Evolutionary conservation across 257 asterid species (phyloP).

Genomic region (Fraxinus pennsylvanica): DNA sequence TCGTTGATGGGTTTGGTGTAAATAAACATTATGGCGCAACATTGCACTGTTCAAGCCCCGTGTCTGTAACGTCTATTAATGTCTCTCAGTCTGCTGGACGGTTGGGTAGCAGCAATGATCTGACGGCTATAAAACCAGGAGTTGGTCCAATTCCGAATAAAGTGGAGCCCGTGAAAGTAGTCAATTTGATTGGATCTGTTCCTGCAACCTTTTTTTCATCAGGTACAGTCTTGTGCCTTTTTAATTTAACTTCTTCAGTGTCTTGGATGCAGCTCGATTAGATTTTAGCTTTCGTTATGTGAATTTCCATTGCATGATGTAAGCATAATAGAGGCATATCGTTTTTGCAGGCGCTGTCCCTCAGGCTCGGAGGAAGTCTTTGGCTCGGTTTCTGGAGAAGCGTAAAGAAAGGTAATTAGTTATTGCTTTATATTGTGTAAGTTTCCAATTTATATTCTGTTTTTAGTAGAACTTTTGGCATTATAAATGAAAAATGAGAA

Average conservation of each 20-base stretch:
- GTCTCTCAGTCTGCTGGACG: conserved; percentile 38
- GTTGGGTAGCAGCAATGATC: conserved; percentile 27
- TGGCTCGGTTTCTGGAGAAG: conserved; percentile 92
- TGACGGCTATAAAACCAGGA: conserved; percentile 32
- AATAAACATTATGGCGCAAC: conserved; percentile 37
- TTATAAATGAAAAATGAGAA: neutral
- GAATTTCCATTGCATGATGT: neutral
- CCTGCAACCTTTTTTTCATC: conserved; percentile 44
- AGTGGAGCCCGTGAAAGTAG: conserved; percentile 45
- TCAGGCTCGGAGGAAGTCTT: conserved; percentile 81
- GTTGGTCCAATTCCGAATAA: conserved; percentile 27
- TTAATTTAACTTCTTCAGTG: neutral
- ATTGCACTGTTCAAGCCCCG: conserved; percentile 40
- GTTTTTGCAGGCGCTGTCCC: conserved; percentile 64
- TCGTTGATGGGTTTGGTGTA: conserved; percentile 41
- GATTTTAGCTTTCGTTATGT: neutral
- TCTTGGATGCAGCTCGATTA: neutral
- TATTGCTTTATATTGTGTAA: neutral
- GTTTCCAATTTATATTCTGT: neutral
- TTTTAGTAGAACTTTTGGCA: neutral
- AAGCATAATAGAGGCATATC: neutral
- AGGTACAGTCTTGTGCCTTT: conserved; percentile 38
- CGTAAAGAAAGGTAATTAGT: conserved; percentile 80
- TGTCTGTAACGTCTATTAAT: conserved; percentile 33
- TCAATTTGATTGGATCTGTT: conserved; percentile 39